Conservation (phyloP, 257 asterid species). For the Jacaranda copaia region DNA sequence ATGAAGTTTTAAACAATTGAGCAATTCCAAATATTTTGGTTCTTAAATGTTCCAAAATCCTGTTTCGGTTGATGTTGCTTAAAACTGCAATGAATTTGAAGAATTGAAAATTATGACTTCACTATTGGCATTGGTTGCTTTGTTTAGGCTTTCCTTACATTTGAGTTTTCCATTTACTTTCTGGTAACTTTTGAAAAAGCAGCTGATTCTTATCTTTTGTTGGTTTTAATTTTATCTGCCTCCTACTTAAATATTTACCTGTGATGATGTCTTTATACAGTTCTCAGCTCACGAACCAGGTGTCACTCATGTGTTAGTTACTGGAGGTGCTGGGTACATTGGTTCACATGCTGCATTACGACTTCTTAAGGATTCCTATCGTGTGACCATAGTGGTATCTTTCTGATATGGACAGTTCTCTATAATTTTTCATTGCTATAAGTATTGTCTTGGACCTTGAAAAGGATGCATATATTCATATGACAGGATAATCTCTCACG, state of each 20-base stretch:
- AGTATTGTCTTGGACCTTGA: slow-evolving; percentile 16
- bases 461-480: not conserved
- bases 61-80: not conserved
- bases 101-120: too few species aligned
- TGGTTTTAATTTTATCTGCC: slow-evolving; percentile 1
- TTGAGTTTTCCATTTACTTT: not conserved
- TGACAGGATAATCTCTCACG: slow-evolving; percentile 89
- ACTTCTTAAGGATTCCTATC: slow-evolving; percentile 79
- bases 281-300: slow-evolving; percentile 83
- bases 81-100: too few species aligned
- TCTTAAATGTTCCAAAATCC: not conserved
- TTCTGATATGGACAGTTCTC: slow-evolving; percentile 19
- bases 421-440: not conserved
- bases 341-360: slow-evolving; percentile 93
- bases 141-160: not conserved
- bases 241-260: not conserved
- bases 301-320: slow-evolving; percentile 87
- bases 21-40: not conserved
- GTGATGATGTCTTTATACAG: slow-evolving; percentile 48
- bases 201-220: not conserved
- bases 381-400: slow-evolving; percentile 93
- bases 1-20: too few species aligned
- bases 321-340: slow-evolving; percentile 97
- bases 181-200: not conserved
- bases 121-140: too few species aligned